Conservation (phyloP, 1,284 basidiomycete genomes). For the Papiliotrema flavescens region DNA sequence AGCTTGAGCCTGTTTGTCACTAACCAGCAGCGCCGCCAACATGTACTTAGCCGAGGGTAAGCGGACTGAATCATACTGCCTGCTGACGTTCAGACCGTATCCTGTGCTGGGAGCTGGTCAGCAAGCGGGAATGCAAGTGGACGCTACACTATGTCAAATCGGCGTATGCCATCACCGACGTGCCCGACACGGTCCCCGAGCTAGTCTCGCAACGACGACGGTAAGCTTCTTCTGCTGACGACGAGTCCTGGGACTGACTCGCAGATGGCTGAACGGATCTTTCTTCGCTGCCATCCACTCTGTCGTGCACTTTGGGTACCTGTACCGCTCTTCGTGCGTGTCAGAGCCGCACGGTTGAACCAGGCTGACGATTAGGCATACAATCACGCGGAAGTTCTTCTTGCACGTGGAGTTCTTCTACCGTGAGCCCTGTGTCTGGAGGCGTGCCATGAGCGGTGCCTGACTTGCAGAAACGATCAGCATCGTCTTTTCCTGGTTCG, state of each 20-base stretch:
- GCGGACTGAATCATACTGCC: neutral
- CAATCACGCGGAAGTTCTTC: constrained; percentile 80
- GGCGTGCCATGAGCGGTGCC: neutral
- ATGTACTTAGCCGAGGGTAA: constrained; percentile 90
- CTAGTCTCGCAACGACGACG: constrained; percentile 87
- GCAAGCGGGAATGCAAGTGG: constrained; percentile 81
- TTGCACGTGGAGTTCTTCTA: constrained; percentile 93
- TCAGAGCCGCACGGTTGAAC: neutral
- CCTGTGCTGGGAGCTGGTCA: constrained; percentile 89
- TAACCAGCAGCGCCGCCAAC: constrained; percentile 63
- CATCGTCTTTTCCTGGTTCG: constrained; percentile 88
- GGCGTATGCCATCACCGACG: constrained; percentile 86
- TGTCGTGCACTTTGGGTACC: constrained; percentile 84
- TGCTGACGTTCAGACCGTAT: constrained; percentile 53
- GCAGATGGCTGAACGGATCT: constrained; percentile 85
- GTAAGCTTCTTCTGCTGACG: constrained; percentile 3
- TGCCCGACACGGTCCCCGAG: constrained; percentile 84
- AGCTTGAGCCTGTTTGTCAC: neutral
- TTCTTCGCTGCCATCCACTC: constrained; percentile 94
- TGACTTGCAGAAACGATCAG: constrained; percentile 64
- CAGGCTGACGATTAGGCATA: constrained; percentile 54
- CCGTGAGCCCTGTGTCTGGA: constrained; percentile 49
- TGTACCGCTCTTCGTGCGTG: constrained; percentile 71
- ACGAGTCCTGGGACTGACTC: neutral
- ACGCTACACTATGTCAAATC: constrained; percentile 90